These are phyloP conservation scores for Populus trichocarpa DNA, from an alignment of 441 rosid genomes.

Conservation along the genomic window DNA sequence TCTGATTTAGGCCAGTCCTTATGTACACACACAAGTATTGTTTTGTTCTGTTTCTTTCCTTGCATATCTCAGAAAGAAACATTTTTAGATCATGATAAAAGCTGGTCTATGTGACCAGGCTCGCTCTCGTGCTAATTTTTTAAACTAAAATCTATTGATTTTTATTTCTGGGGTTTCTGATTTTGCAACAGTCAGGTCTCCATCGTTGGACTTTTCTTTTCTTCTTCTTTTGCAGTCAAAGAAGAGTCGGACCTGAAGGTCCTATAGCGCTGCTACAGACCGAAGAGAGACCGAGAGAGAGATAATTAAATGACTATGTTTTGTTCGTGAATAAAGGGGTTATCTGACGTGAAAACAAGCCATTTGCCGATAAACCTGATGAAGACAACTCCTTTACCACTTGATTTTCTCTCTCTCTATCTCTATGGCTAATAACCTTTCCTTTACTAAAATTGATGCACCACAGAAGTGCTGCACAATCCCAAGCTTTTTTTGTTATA, in stretches of 20 bases:
- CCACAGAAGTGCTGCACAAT: constrained; percentile 3
- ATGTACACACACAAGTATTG: not conserved
- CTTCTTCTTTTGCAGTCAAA: constrained; percentile 52
- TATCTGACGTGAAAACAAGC: constrained; percentile 21
- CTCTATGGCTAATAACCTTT: constrained; percentile 13
- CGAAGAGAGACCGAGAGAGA: constrained; percentile 7
- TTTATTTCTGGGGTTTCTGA: constrained; percentile 23
- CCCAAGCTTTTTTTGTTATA: constrained; percentile 10
- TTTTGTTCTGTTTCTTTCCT: not conserved
- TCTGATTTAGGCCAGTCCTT: not conserved
- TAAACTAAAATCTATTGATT: constrained; percentile 13
- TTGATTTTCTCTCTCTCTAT: constrained; percentile 10
- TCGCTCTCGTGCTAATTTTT: constrained; percentile 20
- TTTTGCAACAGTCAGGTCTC: constrained; percentile 50
- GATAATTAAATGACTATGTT: not conserved
- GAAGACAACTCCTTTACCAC: constrained; percentile 31
- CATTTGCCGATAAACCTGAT: constrained; percentile 19
- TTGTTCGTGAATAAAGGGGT: constrained; percentile 10
- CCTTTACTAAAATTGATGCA: constrained; percentile 17
- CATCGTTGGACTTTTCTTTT: constrained; percentile 48
- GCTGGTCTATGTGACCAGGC: constrained; percentile 18
- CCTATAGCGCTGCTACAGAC: constrained; percentile 17
- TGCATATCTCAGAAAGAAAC: constrained; percentile 5
- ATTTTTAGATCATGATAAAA: constrained; percentile 28
- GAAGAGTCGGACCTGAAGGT: constrained; percentile 43